Evolutionary conservation across 1,284 basidiomycete species (phyloP), one percentile per base, ranked within the genome.

Genomic region (Inonotus hispidus): DNA sequence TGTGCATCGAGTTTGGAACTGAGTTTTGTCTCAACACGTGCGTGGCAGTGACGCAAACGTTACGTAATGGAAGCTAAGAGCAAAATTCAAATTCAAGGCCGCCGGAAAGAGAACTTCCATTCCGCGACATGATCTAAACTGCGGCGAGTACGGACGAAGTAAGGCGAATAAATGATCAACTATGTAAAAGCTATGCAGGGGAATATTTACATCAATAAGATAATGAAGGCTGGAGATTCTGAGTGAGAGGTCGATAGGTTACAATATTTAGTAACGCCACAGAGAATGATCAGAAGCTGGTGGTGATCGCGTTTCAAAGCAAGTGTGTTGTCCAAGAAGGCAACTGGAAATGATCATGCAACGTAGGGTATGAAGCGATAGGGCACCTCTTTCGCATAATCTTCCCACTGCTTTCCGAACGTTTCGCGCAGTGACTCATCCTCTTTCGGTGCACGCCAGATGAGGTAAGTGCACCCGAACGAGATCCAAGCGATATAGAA

Each of bases 401-500:
- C 37, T 16, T 62, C 65, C 66, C 66, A 67, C 29, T 59, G 37
- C 45, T 56, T 56, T 21, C 65, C 63, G 49, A 66, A 67, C n/a
- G 49, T 38, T 35, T 58, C 58, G 23, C 54, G 58, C 23, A 66
- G 56, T 37, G 49, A 58, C 4, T 53, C 65, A 46, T 67, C 66
- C 59, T 67, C 66, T 14, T 29, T 35, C 35, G 56, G 35, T 3
- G 62, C 35, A 10, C 65, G 55, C 27, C 45, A 32, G 14, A 54
- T 32, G 10, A 66, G 50, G 32, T 54, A 57, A 1, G 50, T 37
- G n/a, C 39, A 53, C 4, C 25, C 55, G 21, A 64, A 58, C 13
- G 27, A 11, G 16, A 63, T 29, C 62, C 62, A 63, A 5, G 46
- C 55, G 19, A 57, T 23, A 21, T 43, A 52, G n/a, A 56, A 50